Base-by-base conservation (phyloP, 768 basidiomycete genomes). In the Lyophyllum semitale region DNA sequence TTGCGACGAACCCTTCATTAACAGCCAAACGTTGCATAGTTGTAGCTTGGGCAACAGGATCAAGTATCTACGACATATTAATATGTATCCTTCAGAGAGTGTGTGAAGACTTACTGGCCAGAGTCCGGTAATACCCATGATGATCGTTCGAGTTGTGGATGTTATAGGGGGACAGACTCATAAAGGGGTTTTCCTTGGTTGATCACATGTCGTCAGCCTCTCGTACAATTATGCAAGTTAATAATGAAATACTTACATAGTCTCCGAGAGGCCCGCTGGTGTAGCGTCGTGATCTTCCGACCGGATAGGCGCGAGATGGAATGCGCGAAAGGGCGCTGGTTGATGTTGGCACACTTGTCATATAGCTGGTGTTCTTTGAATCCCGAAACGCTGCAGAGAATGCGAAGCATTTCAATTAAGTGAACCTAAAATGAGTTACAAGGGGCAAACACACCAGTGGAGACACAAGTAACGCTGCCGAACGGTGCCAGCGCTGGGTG, bases 21-120 rank as follows among this genome's bases (percentile, higher is more conserved):
- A 57, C 40, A 7, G 56, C 23, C 13, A 57, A 44, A 22, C 43
- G 18, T 27, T 53, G 51, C 42, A 53, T 18, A 3, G 51, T 32
- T 8, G 51, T 53, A 15, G 43, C 11, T 12, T 18, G 25, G 3
- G 51, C 51, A 18, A 23, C 51, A 25, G 42, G 43, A 15, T 41
- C 41, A 29, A 53, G 41, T 9, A 45, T 33, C 51, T 53, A 27
- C 7, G 33, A 48, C 2, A 48, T 13, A 20, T 42, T 8, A 42
- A 25, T 20, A 13, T 13, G 41, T 22, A 25, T n/a, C 17, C 4
- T 8, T 8, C 33, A 35, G 33, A 22, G 12, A 18, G 17, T 9
- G 12, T 42, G 23, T 9, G 20, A 42, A n/a, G n/a, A 12, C 41
- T 12, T 42, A 42, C 41, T 20, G 41, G 41, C 41, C 41, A 42